Evolutionary conservation across 208 protist genomes (phyloP), one percentile per base, ranked within the genome.

Genomic region (Trypanosoma grayi): DNA sequence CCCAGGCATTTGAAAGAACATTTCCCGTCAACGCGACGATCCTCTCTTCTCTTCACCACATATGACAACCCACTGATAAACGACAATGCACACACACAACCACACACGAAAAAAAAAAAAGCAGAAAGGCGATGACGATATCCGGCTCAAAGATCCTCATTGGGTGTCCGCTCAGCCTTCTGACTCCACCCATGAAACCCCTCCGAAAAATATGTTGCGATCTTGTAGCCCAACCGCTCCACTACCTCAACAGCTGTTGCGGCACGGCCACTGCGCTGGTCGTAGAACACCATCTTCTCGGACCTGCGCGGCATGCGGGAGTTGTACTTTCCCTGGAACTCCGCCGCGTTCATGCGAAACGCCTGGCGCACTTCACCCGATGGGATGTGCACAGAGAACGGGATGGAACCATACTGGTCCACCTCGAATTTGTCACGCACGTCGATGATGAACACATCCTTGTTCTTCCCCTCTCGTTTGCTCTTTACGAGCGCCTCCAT

Each of bases 341-440:
- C 59, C 5, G 54, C 33, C 10, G 40, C 57, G 47, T 76, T 73
- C 77, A 91, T 79, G 28, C 61, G 60, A 27, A 85, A 71, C 9
- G 76, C 66, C 24, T 34, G 53, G n/a, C 70, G 48, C 44, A 89
- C 41, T n/a, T 91, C 78, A 11, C 66, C 52, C 18, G 74, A 69
- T 4, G 79, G 71, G 14, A 91, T 79, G 55, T 84, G 66, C 20
- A 86, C 16, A 5, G 81, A 79, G 13, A 74, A 77, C 7, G 74
- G 73, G 18, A 91, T 72, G 25, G 73, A 61, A 9, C 69, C 64
- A 47, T 81, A 58, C 10, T 65, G 43, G 6, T 77, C 57, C 9
- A 80, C 64, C 52, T 91, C 84, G 57, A 80, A 80, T 16, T 59
- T 58, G 31, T 87, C 80, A 3, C 84, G 78, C 14, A 84, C 73